These are phyloP conservation scores for Melastoma malabathricum DNA, from an alignment of 345 rosid genomes.

Conservation along the genomic window DNA sequence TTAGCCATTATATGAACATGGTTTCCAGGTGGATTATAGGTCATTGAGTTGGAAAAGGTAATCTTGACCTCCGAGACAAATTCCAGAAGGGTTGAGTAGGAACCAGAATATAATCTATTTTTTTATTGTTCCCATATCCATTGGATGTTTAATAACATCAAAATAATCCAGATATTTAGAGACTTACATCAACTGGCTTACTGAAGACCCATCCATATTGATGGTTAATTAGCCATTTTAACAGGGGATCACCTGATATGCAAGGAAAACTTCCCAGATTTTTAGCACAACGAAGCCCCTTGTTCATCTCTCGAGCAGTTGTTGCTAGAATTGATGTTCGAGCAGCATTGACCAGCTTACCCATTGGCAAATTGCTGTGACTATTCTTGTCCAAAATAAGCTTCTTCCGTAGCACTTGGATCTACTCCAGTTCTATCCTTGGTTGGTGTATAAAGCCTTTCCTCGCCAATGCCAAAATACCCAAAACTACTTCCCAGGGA, in stretches of 20 bases:
- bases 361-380: constrained; percentile 35
- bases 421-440: constrained; percentile 53
- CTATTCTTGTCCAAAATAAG: constrained; percentile 45
- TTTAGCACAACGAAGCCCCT: constrained; percentile 34
- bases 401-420: constrained; percentile 48
- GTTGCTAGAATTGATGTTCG: constrained; percentile 29
- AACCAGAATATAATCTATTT: constrained; percentile 42
- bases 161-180: constrained; percentile 79
- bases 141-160: constrained; percentile 63
- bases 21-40: constrained; percentile 83
- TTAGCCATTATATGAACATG: constrained; percentile 77
- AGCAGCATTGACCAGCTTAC: constrained; percentile 19
- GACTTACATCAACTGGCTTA: constrained; percentile 69
- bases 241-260: constrained; percentile 33
- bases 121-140: constrained; percentile 88
- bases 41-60: constrained; percentile 75
- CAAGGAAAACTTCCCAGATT: constrained; percentile 47
- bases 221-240: constrained; percentile 64
- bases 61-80: constrained; percentile 77
- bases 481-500: constrained; percentile 46
- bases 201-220: constrained; percentile 74
- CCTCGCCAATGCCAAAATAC: constrained; percentile 49
- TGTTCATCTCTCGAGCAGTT: constrained; percentile 8
- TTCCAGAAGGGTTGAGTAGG: constrained; percentile 60
- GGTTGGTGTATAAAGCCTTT: constrained; percentile 44